A percentile compares a stretch with the other conserved stretches of the same genome.
These are phyloP conservation scores for Rhododendron molle DNA, from an alignment of 148 eudicot genomes.

Conservation along the genomic window DNA sequence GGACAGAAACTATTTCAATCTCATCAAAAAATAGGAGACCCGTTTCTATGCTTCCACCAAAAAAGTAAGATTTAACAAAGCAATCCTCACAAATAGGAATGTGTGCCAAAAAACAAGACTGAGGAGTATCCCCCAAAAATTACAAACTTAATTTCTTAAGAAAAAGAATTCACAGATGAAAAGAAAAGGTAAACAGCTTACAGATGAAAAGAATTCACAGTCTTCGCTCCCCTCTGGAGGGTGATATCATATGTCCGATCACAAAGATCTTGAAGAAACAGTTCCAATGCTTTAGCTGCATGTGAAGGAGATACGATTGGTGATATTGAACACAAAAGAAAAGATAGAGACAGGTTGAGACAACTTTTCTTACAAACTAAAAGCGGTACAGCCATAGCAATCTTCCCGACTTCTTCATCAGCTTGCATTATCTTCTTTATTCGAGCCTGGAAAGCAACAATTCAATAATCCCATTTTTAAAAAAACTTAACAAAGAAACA, in stretches of 20 bases:
- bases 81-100: background rate
- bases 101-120: background rate
- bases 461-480: background rate
- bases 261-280: slow-evolving; percentile 95
- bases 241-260: slow-evolving; percentile 95
- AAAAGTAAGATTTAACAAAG: background rate
- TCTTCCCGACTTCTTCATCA: slow-evolving; percentile 98
- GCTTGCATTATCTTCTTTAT: slow-evolving; percentile 99
- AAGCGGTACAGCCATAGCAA: slow-evolving; percentile 98
- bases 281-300: slow-evolving; percentile 97
- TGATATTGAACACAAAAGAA: background rate
- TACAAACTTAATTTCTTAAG: background rate
- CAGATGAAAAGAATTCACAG: slow-evolving; percentile 88
- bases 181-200: slow-evolving; percentile 34
- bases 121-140: background rate
- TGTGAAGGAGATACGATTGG: background rate
- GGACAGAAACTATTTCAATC: background rate
- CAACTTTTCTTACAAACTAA: slow-evolving; percentile 67
- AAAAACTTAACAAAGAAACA: background rate
- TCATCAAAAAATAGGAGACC: background rate
- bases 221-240: slow-evolving; percentile 89
- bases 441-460: slow-evolving; percentile 55
- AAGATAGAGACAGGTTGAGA: background rate
- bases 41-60: background rate
- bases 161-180: no score